Conservation (phyloP, 495 filamentous ascomycete species). For the Podospora conica region DNA sequence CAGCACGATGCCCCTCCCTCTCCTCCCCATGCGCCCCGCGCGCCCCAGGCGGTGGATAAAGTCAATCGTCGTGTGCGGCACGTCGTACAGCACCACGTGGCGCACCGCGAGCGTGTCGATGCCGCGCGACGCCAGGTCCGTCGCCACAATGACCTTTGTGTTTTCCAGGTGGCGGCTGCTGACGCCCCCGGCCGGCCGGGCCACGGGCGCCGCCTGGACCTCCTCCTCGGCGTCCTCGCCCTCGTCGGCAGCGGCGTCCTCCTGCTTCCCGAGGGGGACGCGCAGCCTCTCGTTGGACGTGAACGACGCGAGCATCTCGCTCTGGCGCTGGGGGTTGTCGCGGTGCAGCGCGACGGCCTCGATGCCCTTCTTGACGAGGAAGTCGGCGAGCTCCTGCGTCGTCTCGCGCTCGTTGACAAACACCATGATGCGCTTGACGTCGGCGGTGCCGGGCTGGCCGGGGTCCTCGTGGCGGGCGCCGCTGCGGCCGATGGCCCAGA, state of each 20-base stretch:
- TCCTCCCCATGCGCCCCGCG: conserved; percentile 84
- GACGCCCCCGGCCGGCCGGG: conserved; percentile 17
- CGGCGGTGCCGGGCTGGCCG: conserved; percentile 33
- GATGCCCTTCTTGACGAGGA: conserved; percentile 76
- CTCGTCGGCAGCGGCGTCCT: background rate
- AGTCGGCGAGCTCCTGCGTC: conserved; percentile 70
- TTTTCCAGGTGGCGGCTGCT: conserved; percentile 44
- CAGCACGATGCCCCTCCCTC: conserved; percentile 82
- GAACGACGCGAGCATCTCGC: conserved; percentile 70
- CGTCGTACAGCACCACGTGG: conserved; percentile 89
- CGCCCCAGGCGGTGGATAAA: conserved; percentile 93
- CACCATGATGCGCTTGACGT: conserved; percentile 81
- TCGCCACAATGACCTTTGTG: conserved; percentile 87
- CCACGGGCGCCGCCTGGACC: conserved; percentile 7
- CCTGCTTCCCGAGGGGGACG: no score
- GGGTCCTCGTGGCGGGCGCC: conserved; percentile 49
- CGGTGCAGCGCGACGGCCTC: conserved; percentile 76
- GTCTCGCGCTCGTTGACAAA: conserved; percentile 97
- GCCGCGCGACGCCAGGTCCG: conserved; percentile 84
- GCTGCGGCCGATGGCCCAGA: conserved; percentile 87
- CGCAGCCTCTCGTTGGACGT: conserved; percentile 50
- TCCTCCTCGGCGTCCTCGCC: conserved; percentile 3
- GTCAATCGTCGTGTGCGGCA: conserved; percentile 92
- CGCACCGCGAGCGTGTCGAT: conserved; percentile 92
- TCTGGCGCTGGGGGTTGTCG: conserved; percentile 66